These are phyloP conservation scores for Ophiosphaerella herpotricha DNA, from an alignment of 2,329 filamentous ascomycete genomes.

Conservation along the genomic window DNA sequence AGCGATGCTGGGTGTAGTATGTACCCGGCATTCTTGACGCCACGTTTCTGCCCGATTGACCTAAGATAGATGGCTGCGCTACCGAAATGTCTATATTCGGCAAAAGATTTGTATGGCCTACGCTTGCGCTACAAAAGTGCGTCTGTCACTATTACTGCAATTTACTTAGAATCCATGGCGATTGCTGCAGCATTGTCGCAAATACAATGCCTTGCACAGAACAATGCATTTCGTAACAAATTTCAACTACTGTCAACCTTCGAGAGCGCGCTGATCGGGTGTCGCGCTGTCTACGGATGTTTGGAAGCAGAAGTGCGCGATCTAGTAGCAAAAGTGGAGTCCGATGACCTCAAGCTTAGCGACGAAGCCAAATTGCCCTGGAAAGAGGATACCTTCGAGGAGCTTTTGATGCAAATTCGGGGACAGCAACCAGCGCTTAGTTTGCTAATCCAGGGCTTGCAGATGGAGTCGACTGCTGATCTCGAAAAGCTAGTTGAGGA, in stretches of 20 bases:
- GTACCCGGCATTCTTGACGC: no score
- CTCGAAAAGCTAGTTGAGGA: slow-evolving; percentile 35
- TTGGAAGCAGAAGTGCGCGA: slow-evolving; percentile 39
- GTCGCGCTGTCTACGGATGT: slow-evolving; percentile 39
- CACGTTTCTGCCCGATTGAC: no score
- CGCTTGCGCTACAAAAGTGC: slow-evolving; percentile 38
- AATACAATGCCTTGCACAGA: slow-evolving; percentile 34
- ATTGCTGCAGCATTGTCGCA: slow-evolving; percentile 40
- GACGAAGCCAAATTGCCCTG: slow-evolving; percentile 35
- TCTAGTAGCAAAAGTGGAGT: slow-evolving; percentile 23
- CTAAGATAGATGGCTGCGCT: slow-evolving; percentile 23
- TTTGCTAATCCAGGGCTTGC: slow-evolving; percentile 40
- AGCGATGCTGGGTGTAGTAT: no score
- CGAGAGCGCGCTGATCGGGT: slow-evolving; percentile 39
- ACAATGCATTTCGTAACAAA: slow-evolving; percentile 31
- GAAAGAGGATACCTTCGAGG: slow-evolving; percentile 42
- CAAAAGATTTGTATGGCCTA: slow-evolving; percentile 37
- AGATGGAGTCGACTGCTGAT: slow-evolving; percentile 42
- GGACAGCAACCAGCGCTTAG: slow-evolving; percentile 40
- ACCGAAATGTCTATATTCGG: slow-evolving; percentile 33
- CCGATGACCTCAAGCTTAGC: slow-evolving; percentile 26
- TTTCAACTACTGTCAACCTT: slow-evolving; percentile 39
- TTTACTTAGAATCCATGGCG: slow-evolving; percentile 42
- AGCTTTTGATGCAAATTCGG: slow-evolving; percentile 40
- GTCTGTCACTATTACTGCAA: slow-evolving; percentile 34